Percentiles rank a stretch among this genome's conserved stretches.
These are phyloP conservation scores for Hirsutella thompsonii DNA, from an alignment of 2,329 filamentous ascomycete species.

Conservation along the genomic window DNA sequence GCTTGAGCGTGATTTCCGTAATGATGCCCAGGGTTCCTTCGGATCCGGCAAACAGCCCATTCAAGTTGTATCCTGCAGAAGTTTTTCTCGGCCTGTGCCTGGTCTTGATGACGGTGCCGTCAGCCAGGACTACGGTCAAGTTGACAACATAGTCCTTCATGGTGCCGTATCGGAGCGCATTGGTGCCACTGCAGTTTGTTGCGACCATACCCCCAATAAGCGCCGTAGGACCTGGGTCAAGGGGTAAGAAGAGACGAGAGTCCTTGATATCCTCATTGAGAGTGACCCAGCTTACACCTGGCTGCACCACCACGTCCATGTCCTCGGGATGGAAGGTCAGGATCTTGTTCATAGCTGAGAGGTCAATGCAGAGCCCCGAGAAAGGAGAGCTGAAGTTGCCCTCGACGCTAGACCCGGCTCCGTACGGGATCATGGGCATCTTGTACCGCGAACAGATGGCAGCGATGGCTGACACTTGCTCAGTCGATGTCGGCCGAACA, in stretches of 20 bases:
- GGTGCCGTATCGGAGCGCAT: slow-evolving; percentile 53
- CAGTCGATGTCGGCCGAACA: slow-evolving; percentile 49
- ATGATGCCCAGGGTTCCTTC: slow-evolving; percentile 61
- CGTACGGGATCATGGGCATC: slow-evolving; percentile 63
- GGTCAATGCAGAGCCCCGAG: slow-evolving; percentile 58
- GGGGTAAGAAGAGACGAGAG: slow-evolving; percentile 53
- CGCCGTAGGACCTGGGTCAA: slow-evolving; percentile 53
- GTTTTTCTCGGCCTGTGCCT: slow-evolving; percentile 53
- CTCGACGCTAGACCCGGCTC: slow-evolving; percentile 60
- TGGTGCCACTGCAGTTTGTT: slow-evolving; percentile 53
- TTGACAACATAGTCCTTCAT: slow-evolving; percentile 69
- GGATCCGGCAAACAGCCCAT: slow-evolving; percentile 53
- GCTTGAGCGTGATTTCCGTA: slow-evolving; percentile 56
- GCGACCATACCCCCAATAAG: slow-evolving; percentile 49
- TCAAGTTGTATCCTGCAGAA: slow-evolving; percentile 61
- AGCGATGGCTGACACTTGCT: slow-evolving; percentile 51
- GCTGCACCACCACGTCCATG: slow-evolving; percentile 61
- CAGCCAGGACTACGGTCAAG: slow-evolving; percentile 56
- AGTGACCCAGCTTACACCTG: slow-evolving; percentile 54
- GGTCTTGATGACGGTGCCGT: slow-evolving; percentile 55
- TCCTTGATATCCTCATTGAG: slow-evolving; percentile 52
- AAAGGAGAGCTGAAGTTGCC: slow-evolving; percentile 56
- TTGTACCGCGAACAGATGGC: slow-evolving; percentile 47
- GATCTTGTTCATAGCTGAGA: slow-evolving; percentile 54
- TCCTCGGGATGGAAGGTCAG: slow-evolving; percentile 51